Conservation (phyloP, 1,139 yeast species). For the Debaryomyces subglobosus region DNA sequence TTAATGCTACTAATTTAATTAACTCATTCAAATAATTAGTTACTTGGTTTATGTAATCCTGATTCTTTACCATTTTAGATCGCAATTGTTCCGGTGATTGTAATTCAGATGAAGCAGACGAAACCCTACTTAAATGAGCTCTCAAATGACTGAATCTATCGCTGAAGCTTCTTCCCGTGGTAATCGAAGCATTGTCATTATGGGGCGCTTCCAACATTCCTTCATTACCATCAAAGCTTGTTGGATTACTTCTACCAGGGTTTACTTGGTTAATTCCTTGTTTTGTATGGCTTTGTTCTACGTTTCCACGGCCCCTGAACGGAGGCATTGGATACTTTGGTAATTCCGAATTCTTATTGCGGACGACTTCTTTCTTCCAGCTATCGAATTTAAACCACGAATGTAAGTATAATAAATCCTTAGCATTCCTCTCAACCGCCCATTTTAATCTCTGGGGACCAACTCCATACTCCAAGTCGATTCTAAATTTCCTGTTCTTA, state of each 20-base stretch:
- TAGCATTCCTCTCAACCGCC: conserved; percentile 73
- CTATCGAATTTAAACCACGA: conserved; percentile 59
- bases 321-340: conserved; percentile 40
- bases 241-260: not conserved
- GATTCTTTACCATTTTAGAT: conserved; percentile 31
- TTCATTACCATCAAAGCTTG: not conserved
- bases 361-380: conserved; percentile 38
- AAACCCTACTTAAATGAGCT: conserved; percentile 32
- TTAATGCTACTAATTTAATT: conserved; percentile 60
- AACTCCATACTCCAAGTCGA: conserved; percentile 87
- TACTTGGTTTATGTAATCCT: conserved; percentile 45
- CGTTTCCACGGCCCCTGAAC: conserved; percentile 8
- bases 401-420: conserved; percentile 72
- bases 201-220: not conserved
- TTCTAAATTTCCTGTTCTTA: conserved; percentile 57
- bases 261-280: not conserved
- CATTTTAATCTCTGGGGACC: conserved; percentile 80
- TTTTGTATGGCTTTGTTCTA: conserved; percentile 5
- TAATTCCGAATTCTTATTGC: conserved; percentile 28
- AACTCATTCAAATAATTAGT: conserved; percentile 68
- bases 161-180: conserved; percentile 24
- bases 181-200: conserved; percentile 19
- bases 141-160: conserved; percentile 33
- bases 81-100: conserved; percentile 36
- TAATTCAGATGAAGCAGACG: conserved; percentile 30